phyloP scores from a whole-genome alignment of 306 rosid genomes.

The Trifolium subterraneum region DNA sequence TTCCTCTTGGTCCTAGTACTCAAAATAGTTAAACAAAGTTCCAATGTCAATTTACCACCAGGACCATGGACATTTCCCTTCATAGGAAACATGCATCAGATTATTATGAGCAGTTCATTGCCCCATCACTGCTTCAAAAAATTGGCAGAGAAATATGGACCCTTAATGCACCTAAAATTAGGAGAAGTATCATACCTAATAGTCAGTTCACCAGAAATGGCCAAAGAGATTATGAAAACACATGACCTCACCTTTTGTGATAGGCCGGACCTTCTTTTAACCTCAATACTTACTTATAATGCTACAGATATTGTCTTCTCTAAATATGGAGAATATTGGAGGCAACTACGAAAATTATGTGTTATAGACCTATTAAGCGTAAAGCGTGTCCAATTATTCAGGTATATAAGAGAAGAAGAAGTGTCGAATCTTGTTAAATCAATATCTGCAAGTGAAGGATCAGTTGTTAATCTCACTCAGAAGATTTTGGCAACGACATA shows the following conservation, averaged over 20 bases:
- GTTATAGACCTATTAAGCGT: conserved; percentile 36
- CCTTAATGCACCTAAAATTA: conserved; percentile 42
- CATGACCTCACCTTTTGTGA: conserved; percentile 17
- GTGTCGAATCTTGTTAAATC: background rate
- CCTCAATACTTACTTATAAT: background rate
- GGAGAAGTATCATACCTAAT: conserved; percentile 36
- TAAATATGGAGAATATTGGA: conserved; percentile 40
- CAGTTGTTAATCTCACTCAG: background rate
- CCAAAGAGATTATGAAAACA: conserved; percentile 33
- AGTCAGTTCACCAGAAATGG: conserved; percentile 29
- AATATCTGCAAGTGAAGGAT: conserved; percentile 39
- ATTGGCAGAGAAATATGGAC: conserved; percentile 15
- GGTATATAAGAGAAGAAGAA: conserved; percentile 44
- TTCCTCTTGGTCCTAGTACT: conserved; percentile 5
- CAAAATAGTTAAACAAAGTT: background rate
- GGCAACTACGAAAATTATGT: conserved; percentile 46
- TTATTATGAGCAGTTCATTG: background rate
- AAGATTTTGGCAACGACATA: background rate
- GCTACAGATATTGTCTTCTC: background rate
- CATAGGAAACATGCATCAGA: conserved; percentile 40
- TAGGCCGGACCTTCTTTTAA: background rate
- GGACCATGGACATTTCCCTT: conserved; percentile 41
- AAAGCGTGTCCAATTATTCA: conserved; percentile 45
- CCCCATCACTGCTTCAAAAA: conserved; percentile 2
- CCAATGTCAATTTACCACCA: conserved; percentile 21